Percentiles rank a stretch among this genome's conserved stretches.
These are phyloP conservation scores for Hypoxylon sp. DNA, from an alignment of 2,329 filamentous ascomycete genomes.

Conservation along the genomic window DNA sequence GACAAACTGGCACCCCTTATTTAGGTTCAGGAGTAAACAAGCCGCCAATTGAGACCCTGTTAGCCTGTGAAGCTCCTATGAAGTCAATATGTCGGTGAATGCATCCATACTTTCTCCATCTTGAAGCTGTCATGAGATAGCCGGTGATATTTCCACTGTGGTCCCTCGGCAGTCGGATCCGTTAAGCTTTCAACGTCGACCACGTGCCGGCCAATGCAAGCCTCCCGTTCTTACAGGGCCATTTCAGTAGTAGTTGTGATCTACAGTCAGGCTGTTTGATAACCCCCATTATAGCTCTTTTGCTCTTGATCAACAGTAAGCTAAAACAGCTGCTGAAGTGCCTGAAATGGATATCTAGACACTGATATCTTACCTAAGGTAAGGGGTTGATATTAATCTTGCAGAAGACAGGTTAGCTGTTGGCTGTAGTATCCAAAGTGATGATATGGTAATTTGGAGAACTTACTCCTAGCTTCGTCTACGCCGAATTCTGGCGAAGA, in stretches of 20 bases:
- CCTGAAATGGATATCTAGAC: conserved; percentile 4
- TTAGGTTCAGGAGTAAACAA: neutral
- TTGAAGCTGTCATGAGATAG: conserved; percentile 19
- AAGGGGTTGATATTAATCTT: neutral
- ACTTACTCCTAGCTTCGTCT: neutral
- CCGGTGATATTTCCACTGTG: conserved; percentile 9
- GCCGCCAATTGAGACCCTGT: neutral
- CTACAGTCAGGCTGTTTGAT: conserved; percentile 34
- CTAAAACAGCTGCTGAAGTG: conserved; percentile 16
- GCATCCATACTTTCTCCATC: neutral
- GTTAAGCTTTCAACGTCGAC: conserved; percentile 9
- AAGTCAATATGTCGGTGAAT: conserved; percentile 25
- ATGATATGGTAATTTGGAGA: neutral
- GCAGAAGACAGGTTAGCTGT: neutral
- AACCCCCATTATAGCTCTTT: conserved; percentile 29
- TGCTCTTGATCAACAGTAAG: conserved; percentile 23
- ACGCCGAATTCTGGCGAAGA: neutral
- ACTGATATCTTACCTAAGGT: neutral
- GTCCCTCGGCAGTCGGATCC: conserved; percentile 1
- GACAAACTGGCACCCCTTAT: neutral
- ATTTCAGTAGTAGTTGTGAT: conserved; percentile 32
- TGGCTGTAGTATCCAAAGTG: neutral
- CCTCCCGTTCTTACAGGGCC: conserved; percentile 21
- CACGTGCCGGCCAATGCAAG: conserved; percentile 33
- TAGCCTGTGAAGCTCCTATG: neutral